phyloP scores from a whole-genome alignment of 2,329 filamentous ascomycete species.

The Trichoderma koningii region DNA sequence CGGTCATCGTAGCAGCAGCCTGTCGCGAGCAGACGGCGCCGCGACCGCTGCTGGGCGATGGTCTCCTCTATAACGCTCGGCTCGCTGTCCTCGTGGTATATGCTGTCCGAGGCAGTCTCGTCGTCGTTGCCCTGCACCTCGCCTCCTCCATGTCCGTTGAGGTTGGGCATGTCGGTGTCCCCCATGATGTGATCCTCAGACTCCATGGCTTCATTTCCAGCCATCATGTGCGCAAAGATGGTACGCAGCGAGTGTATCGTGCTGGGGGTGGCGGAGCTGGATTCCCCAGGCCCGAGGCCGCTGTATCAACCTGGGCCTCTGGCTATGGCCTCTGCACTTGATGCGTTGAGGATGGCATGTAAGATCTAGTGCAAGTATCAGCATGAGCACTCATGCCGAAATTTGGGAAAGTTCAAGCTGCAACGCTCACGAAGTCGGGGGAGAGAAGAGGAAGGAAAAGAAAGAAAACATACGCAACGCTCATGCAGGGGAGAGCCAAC shows the following conservation, averaged over 20 bases:
- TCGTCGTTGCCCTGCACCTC: slow-evolving; percentile 33
- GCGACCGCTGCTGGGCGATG: slow-evolving; percentile 44
- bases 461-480: neutral
- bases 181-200: slow-evolving; percentile 49
- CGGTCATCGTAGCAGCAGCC: slow-evolving; percentile 88
- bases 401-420: neutral
- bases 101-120: slow-evolving; percentile 40
- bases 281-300: neutral
- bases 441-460: no score
- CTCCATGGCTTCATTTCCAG: slow-evolving; percentile 42
- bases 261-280: neutral
- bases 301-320: slow-evolving; percentile 2
- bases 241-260: neutral
- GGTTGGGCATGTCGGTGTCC: slow-evolving; percentile 42
- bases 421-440: neutral
- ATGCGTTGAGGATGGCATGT: neutral
- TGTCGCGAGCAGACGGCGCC: slow-evolving; percentile 62
- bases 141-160: slow-evolving; percentile 27
- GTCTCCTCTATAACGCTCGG: slow-evolving; percentile 44
- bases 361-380: slow-evolving; percentile 1
- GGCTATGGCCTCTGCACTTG: neutral
- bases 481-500: neutral
- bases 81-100: slow-evolving; percentile 41
- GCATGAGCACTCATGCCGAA: neutral
- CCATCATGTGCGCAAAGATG: slow-evolving; percentile 21